Percentiles rank a stretch among this genome's conserved stretches.
phyloP scores from a whole-genome alignment of 2,329 filamentous ascomycete genomes.

The Dryadomyces sulphureus region DNA sequence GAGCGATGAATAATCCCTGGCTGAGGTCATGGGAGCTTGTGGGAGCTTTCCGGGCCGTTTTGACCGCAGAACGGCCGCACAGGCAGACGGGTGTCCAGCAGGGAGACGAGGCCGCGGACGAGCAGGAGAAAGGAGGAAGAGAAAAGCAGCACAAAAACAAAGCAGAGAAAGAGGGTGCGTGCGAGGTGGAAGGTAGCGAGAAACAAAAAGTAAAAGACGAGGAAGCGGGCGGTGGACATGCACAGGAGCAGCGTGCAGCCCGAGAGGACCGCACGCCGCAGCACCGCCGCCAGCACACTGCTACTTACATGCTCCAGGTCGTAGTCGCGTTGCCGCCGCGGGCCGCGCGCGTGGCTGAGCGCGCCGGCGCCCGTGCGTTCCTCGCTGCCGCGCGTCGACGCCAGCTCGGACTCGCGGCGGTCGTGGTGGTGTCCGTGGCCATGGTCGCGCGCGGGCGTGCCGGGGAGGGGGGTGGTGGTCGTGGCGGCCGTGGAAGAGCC shows the following conservation, averaged over 20 bases:
- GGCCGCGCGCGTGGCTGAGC: conserved; percentile 49
- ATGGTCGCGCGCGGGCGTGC: conserved; percentile 6
- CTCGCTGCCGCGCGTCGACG: conserved; percentile 60
- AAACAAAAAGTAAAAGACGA: neutral
- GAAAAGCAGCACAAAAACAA: neutral
- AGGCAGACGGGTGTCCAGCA: too few species aligned
- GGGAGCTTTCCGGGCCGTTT: neutral
- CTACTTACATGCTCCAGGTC: conserved; percentile 68
- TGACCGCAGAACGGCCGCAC: neutral
- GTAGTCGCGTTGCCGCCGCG: conserved; percentile 62
- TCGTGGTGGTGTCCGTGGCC: neutral
- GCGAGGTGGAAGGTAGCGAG: too few species aligned
- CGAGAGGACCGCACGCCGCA: neutral
- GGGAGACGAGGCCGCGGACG: too few species aligned
- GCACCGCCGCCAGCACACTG: neutral
- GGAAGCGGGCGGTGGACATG: conserved; percentile 4
- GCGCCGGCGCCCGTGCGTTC: conserved; percentile 52
- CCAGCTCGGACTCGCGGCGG: conserved; percentile 31
- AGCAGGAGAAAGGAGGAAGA: too few species aligned
- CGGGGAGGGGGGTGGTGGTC: too few species aligned
- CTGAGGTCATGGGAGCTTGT: neutral
- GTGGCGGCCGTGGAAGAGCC: too few species aligned
- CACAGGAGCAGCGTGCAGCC: conserved; percentile 1
- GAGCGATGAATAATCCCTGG: neutral
- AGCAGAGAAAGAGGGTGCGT: neutral